These are phyloP conservation scores for Verticillium longisporum DNA, from an alignment of 2,329 filamentous ascomycete genomes.

Conservation along the genomic window DNA sequence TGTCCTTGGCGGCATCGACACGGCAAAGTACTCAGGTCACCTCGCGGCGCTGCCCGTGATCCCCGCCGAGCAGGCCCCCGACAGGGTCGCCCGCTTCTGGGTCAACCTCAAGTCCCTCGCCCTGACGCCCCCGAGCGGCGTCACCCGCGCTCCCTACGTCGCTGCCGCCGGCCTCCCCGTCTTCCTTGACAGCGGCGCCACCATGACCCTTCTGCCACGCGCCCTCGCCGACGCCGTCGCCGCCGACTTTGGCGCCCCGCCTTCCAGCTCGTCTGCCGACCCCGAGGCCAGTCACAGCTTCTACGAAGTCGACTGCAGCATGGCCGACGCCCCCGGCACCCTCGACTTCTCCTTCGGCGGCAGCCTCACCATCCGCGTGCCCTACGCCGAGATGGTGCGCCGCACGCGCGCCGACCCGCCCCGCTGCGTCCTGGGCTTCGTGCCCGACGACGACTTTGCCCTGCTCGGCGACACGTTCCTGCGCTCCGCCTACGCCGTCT, in stretches of 20 bases:
- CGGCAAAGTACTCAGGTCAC: constrained; percentile 52
- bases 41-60: constrained; percentile 57
- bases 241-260: constrained; percentile 36
- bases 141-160: constrained; percentile 15
- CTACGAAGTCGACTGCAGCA: constrained; percentile 37
- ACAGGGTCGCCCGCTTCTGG: constrained; percentile 46
- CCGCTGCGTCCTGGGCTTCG: constrained; percentile 43
- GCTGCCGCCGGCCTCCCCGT: constrained; percentile 40
- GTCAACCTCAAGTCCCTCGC: constrained; percentile 37
- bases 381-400: constrained; percentile 42
- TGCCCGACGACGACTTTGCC: constrained; percentile 36
- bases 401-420: constrained; percentile 19
- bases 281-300: constrained; percentile 19
- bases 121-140: constrained; percentile 29
- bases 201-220: constrained; percentile 59
- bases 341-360: constrained; percentile 43
- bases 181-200: constrained; percentile 66
- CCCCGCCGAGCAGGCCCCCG: constrained; percentile 46
- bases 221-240: constrained; percentile 43
- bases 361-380: constrained; percentile 39
- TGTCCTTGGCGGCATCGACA: constrained; percentile 63
- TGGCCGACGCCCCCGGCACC: constrained; percentile 31
- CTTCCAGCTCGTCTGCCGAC: too few relatives aligned
- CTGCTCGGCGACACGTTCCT: constrained; percentile 55
- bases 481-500: constrained; percentile 48